A percentile compares a stretch with the other conserved stretches of the same genome.
These are phyloP conservation scores for Melastoma candidum DNA, from an alignment of 441 rosid species.

Conservation along the genomic window DNA sequence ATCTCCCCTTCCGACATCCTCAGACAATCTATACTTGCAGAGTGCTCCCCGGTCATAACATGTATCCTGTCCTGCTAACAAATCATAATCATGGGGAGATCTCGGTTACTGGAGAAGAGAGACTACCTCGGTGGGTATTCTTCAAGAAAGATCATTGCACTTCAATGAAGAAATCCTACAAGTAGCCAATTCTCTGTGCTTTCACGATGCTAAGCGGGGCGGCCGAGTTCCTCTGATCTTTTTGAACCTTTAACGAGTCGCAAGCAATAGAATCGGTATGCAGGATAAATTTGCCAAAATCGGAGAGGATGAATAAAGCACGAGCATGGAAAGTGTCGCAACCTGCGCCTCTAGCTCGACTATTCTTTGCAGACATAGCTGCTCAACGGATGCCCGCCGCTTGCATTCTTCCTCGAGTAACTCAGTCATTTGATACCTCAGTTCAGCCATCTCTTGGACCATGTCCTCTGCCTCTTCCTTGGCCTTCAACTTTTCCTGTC, in stretches of 20 bases:
- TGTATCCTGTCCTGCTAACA: no score
- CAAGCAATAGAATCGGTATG: conserved; percentile 7
- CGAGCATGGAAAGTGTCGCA: not conserved
- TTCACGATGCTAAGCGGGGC: conserved; percentile 16
- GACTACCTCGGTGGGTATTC: no score
- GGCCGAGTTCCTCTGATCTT: conserved; percentile 24
- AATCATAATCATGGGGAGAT: no score
- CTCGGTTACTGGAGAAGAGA: no score
- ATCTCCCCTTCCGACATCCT: no score
- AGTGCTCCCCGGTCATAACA: no score
- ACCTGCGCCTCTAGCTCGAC: conserved; percentile 86
- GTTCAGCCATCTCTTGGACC: conserved; percentile 90
- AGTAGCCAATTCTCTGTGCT: not conserved
- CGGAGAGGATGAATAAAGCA: not conserved
- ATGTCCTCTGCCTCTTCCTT: conserved; percentile 91
- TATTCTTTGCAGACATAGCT: conserved; percentile 73
- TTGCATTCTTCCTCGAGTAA: conserved; percentile 82
- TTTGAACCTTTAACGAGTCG: conserved; percentile 34
- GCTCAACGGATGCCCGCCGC: conserved; percentile 69
- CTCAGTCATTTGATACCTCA: conserved; percentile 73
- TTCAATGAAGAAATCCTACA: no score
- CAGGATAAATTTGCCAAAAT: not conserved
- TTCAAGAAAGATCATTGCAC: no score
- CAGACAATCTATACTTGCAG: no score
- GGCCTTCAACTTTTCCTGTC: conserved; percentile 59